Evolutionary conservation across 768 basidiomycete genomes (phyloP).

Genomic region (Lactifluus hygrophoroides): DNA sequence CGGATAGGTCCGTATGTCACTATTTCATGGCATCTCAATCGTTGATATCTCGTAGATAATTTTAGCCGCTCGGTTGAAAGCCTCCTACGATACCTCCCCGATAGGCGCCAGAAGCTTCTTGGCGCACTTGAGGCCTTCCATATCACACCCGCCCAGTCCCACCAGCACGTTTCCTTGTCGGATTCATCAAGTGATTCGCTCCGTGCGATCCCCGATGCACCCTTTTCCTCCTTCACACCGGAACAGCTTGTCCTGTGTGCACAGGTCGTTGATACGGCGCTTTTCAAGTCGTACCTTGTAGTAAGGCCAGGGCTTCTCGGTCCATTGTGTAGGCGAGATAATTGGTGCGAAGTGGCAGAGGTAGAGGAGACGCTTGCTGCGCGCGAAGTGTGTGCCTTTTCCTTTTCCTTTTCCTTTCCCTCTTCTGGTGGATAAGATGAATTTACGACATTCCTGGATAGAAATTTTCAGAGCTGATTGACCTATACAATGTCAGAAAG

Average conservation of each 20-base stretch:
- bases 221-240: conserved; percentile 62
- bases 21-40: not conserved
- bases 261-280: conserved; percentile 89
- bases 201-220: conserved; percentile 66
- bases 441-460: conserved; percentile 27
- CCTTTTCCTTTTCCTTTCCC: not conserved
- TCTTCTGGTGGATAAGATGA: not conserved
- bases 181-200: conserved; percentile 67
- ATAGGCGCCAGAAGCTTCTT: conserved; percentile 78
- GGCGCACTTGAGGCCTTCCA: conserved; percentile 65
- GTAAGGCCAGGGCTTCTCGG: conserved; percentile 76
- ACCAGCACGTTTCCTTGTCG: conserved; percentile 61
- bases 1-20: conserved; percentile 24
- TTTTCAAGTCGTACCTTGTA: conserved; percentile 88
- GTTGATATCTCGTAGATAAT: conserved; percentile 36
- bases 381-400: conserved; percentile 51
- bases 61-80: conserved; percentile 74
- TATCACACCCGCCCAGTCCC: conserved; percentile 61
- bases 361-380: conserved; percentile 81
- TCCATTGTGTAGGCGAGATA: conserved; percentile 79
- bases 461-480: conserved; percentile 89
- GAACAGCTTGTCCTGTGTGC: conserved; percentile 83
- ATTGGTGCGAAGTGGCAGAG: conserved; percentile 96
- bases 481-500: conserved; percentile 88
- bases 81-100: conserved; percentile 79